phyloP scores from a whole-genome alignment of 371 early-diverging fungal genomes.

The Rhizomucor pusillus region DNA sequence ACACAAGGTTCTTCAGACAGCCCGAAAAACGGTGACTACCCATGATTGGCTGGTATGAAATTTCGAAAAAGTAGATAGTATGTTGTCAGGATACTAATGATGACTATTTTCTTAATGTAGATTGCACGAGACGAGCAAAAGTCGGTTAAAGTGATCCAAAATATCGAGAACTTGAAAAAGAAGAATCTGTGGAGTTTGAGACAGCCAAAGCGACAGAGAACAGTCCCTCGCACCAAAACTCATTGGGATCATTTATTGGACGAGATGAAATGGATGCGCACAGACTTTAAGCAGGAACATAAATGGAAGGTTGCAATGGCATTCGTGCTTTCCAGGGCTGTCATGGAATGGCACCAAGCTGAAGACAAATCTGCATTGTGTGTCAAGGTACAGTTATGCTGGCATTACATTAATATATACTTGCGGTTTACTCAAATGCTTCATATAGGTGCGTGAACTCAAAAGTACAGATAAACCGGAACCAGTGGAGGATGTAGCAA shows the following conservation, averaged over 20 bases:
- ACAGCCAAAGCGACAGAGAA: slow-evolving; percentile 73
- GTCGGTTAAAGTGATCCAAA: slow-evolving; percentile 67
- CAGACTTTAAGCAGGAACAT: slow-evolving; percentile 85
- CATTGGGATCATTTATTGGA: slow-evolving; percentile 89
- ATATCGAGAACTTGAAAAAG: slow-evolving; percentile 79
- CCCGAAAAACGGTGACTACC: slow-evolving; percentile 75
- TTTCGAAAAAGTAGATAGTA: too few relatives aligned
- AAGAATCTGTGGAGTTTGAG: slow-evolving; percentile 77
- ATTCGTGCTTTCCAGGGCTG: slow-evolving; percentile 64
- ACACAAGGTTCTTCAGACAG: slow-evolving; percentile 60
- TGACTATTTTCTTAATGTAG: slow-evolving; percentile 23
- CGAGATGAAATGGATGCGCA: slow-evolving; percentile 88
- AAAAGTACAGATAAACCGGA: background rate
- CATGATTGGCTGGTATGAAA: slow-evolving; percentile 76
- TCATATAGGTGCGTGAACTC: slow-evolving; percentile 17
- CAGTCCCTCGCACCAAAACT: slow-evolving; percentile 72
- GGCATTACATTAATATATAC: slow-evolving; percentile 2
- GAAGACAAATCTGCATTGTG: slow-evolving; percentile 70
- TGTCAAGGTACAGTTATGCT: slow-evolving; percentile 45
- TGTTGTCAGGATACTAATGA: background rate
- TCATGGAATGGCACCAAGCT: slow-evolving; percentile 81
- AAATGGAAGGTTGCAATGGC: slow-evolving; percentile 84
- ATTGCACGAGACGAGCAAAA: slow-evolving; percentile 84
- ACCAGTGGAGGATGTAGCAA: slow-evolving; percentile 24
- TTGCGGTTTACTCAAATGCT: slow-evolving; percentile 7